A percentile compares a stretch with the other conserved stretches of the same genome.
phyloP scores from a whole-genome alignment of 371 early-diverging fungal species.

The Mortierella sp. region DNA sequence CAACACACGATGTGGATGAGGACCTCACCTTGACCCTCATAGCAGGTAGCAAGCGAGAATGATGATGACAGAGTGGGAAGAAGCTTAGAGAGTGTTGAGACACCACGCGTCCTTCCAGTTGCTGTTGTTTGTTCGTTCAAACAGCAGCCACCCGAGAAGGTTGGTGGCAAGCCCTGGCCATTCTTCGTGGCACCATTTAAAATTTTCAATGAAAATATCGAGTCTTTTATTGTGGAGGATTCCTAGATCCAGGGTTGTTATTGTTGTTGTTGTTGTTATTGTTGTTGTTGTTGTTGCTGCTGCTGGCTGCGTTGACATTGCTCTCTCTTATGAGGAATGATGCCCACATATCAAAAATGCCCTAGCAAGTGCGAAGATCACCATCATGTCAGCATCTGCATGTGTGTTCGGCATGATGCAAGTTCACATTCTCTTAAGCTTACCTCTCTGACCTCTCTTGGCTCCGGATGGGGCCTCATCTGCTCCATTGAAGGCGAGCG shows the following conservation, averaged over 20 bases:
- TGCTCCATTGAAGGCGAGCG: slow-evolving; percentile 55
- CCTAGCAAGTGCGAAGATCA: no score
- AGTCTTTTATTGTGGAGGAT: slow-evolving; percentile 4
- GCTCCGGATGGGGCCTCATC: slow-evolving; percentile 53
- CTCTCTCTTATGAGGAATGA: slow-evolving; percentile 51
- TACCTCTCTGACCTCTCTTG: slow-evolving; percentile 41
- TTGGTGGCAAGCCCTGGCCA: slow-evolving; percentile 1
- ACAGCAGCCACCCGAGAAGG: background rate
- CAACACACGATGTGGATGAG: no score
- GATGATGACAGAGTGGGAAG: background rate
- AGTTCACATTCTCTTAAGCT: no score
- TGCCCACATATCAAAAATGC: slow-evolving; percentile 43
- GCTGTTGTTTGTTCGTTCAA: background rate
- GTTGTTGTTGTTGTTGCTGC: background rate
- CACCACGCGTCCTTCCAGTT: no score
- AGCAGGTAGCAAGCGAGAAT: slow-evolving; percentile 3
- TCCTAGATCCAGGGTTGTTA: slow-evolving; percentile 10
- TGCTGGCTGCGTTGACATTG: slow-evolving; percentile 9
- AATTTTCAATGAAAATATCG: background rate
- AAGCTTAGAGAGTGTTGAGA: background rate
- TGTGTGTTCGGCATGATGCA: no score
- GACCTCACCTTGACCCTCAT: slow-evolving; percentile 48
- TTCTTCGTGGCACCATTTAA: slow-evolving; percentile 3
- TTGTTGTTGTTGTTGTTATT: no score
- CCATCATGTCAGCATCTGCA: no score